Evolutionary conservation across 208 protist genomes (phyloP), one percentile per base, ranked within the genome.

Genomic region (Leptomonas pyrrhocoris): DNA sequence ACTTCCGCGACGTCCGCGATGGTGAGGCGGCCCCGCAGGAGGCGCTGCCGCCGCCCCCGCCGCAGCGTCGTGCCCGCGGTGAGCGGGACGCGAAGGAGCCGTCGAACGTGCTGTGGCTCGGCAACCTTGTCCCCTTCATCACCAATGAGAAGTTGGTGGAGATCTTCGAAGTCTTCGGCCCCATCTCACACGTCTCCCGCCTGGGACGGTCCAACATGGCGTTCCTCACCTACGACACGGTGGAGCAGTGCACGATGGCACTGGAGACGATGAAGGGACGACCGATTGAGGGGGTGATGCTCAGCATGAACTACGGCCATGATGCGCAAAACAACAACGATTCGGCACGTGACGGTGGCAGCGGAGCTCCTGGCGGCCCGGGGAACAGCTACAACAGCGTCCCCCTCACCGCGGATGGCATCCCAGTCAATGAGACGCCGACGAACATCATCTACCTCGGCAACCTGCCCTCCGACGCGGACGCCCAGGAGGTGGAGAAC

Each of bases 361-460:
- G 63, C 28, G 50, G 53, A 5, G 43, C 50, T 13, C 48, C 55
- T 12, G 77, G 67, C 21, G 67, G 54, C 8, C 25, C 48, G 6
- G 53, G 49, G 12, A 54, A 34, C 30, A 28, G 19, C 49, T 40
- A 73, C 34, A 5, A 54, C 54, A 46, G 49, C 27, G 58, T 70
- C 16, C 62, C 58, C 2, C 68, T 75, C 34, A 68, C 67, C 28
- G 46, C 68, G 2, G 86, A 86, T 56, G 86, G 81, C 50, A 83
- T 88, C 43, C 84, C 80, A 11, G 66, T 79, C 21, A 87, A 85
- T 64, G 91, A 96, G 60, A 77, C 67, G 15, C 86, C 86, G 38
- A 93, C 88, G 38, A 96, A 96, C 69, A 88, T 94, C 12, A 82
- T 96, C 18, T 96, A 93, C 74, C 64, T 96, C 62, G 91, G 91